phyloP scores from a whole-genome alignment of 2,329 filamentous ascomycete species.

The Pseudocercospora fijiensis region DNA sequence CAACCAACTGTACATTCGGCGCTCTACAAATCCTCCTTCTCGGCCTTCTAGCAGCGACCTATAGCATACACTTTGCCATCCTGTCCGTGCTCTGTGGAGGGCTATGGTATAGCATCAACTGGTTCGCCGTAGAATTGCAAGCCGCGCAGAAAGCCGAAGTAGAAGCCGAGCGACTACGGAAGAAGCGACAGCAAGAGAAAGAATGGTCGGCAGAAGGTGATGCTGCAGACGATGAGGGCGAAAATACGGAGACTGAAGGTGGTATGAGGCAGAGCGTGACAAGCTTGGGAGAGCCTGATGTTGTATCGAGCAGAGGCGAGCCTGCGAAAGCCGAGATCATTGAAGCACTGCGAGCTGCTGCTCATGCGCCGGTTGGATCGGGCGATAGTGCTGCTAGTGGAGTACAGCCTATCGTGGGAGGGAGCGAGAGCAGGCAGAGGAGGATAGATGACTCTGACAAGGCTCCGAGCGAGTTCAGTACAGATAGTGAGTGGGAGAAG shows the following conservation, averaged over 20 bases:
- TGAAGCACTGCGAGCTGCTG: not conserved
- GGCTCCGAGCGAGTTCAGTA: slow-evolving; percentile 52
- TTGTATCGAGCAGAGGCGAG: slow-evolving; percentile 15
- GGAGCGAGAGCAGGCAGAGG: slow-evolving; percentile 25
- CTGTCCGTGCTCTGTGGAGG: slow-evolving; percentile 76
- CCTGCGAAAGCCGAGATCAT: not conserved
- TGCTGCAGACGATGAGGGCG: slow-evolving; percentile 50
- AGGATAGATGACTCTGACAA: slow-evolving; percentile 26
- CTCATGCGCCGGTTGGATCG: slow-evolving; percentile 3
- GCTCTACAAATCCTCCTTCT: slow-evolving; percentile 78
- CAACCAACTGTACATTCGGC: slow-evolving; percentile 87
- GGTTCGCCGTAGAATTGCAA: slow-evolving; percentile 74
- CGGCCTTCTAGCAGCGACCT: slow-evolving; percentile 72
- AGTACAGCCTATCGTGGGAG: slow-evolving; percentile 5
- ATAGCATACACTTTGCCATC: slow-evolving; percentile 83
- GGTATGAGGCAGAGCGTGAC: slow-evolving; percentile 23
- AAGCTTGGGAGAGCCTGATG: slow-evolving; percentile 16
- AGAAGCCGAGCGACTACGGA: slow-evolving; percentile 49
- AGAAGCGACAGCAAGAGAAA: slow-evolving; percentile 37
- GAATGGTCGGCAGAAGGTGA: slow-evolving; percentile 47
- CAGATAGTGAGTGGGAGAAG: slow-evolving; percentile 97
- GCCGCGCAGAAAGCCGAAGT: slow-evolving; percentile 50
- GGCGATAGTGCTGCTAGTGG: slow-evolving; percentile 18
- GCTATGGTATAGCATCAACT: slow-evolving; percentile 94
- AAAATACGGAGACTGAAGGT: slow-evolving; percentile 47